Evolutionary conservation across 805 yeast species (phyloP), one percentile per base, ranked within the genome.

Genomic region (Barnettozyma sp.): DNA sequence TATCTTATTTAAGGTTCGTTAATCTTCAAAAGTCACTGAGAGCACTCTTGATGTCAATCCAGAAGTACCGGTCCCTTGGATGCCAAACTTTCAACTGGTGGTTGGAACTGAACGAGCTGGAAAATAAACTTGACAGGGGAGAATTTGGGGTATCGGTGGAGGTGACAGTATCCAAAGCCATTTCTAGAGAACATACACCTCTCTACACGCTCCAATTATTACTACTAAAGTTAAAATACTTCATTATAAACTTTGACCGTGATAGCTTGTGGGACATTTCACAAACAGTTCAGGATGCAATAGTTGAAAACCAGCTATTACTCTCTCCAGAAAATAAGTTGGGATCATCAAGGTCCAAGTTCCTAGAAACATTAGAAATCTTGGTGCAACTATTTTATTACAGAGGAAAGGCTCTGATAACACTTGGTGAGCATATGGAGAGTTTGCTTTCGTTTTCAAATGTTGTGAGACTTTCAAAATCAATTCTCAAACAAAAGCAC

Each of bases 391-490:
- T 55, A 6, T 49, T 44, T 33, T 33, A 27, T 22, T 30, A 29
- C 11, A 39, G 53, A 33, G 43, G 47, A 3, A 49, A 45, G 26
- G 26, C 36, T 18, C 38, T 45, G 30, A 42, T 40, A 29, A 22
- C 33, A 8, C 40, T 35, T n/a, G 54, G 52, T 12, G 24, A 42
- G 13, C 56, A 52, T 25, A 28, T 45, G 28, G 50, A 49, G 26
- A 41, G 49, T 6, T 48, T 63, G 4, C 42, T 50, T 4, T 71
- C 72, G 29, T 52, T 65, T 11, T 77, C 71, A 38, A 59, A 67
- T 9, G 62, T 77, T 1, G 56, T 77, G 3, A 71, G 76, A 42
- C 52, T 80, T 6, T 50, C 73, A 7, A 68, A 70, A 38, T 74
- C 83, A 0, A 54, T 79, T 7, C 38, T 78, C 26, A 71, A 70